Evolutionary conservation across 176 grass and related monocot genomes (phyloP), one percentile per base, ranked within the genome.

Genomic region (Bolboschoenus planiculmis): DNA sequence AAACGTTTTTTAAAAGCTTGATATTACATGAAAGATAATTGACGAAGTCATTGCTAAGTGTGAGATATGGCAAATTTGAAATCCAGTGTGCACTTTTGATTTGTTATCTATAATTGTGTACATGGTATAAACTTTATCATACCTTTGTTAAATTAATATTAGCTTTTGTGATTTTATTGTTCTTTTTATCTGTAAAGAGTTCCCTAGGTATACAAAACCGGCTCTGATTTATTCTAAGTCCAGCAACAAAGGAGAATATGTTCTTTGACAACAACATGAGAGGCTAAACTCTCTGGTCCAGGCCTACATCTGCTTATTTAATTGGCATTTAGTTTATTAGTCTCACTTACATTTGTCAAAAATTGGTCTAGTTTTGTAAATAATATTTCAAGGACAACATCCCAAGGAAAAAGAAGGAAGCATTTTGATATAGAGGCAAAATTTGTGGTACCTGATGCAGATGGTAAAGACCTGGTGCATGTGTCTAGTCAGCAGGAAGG

Each of bases 221-320:
- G 29, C 4, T 64, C 23, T 30, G 30, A 33, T 14, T 11, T 64
- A 42, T 10, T 70, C 16, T 42, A n/a, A 8, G 5, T 23, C 7
- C 65, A 40, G 65, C 65, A 70, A 70, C 31, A 40, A 75, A 75
- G 11, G 3, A 75, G 71, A 75, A 75, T 75, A 75, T 75, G 4
- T 50, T 75, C 71, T 75, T 50, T 75, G 71, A 75, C 23, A 50
- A 48, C 26, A 42, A 75, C 71, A 75, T 50, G 43, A 50, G 21
- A 50, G 44, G 43, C 10, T 30, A 42, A 23, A 30, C n/a, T n/a
- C 36, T 72, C 71, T 72, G 13, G 4, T 10, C 35, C 35, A 20
- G 29, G 6, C 16, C 35, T 37, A 68, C 16, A 70, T 68, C 33
- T 72, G 40, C 39, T 75, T 50, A 16, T 75, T 50, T 48, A 48